Conservation (phyloP, 495 filamentous ascomycete genomes). For the Neurospora sp. region DNA sequence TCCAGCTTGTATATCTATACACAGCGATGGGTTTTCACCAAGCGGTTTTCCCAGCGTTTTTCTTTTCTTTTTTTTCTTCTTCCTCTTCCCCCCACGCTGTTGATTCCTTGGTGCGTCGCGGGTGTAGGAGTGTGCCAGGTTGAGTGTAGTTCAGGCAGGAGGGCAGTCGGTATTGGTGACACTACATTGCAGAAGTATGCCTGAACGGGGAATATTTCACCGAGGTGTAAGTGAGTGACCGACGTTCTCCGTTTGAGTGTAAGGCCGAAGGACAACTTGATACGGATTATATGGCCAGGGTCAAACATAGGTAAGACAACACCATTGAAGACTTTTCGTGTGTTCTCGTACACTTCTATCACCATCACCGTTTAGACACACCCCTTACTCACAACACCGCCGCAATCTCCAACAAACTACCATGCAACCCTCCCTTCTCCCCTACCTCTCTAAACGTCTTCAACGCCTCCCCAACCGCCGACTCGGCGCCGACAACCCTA, state of each 20-base stretch:
- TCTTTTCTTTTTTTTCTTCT: not conserved
- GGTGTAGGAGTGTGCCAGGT: not conserved
- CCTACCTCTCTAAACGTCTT: slow-evolving; percentile 19
- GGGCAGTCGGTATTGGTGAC: not conserved
- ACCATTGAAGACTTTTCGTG: not conserved
- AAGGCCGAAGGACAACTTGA: not conserved
- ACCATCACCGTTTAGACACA: not conserved
- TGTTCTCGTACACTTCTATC: not conserved
- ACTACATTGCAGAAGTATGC: not conserved
- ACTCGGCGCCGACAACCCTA: not conserved
- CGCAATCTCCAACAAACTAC: slow-evolving; percentile 24
- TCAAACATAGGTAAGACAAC: not conserved
- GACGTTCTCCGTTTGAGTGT: not conserved
- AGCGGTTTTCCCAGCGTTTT: not conserved
- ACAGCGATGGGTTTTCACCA: not conserved
- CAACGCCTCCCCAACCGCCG: slow-evolving; percentile 15
- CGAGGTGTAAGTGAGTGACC: not conserved
- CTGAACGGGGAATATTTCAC: not conserved
- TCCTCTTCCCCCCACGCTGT: not conserved
- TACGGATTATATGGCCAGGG: not conserved
- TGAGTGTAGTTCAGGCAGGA: not conserved
- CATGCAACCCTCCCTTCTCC: slow-evolving; percentile 17
- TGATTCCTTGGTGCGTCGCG: not conserved
- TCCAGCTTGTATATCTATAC: not conserved
- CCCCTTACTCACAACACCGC: not conserved